These are phyloP conservation scores for Austroboletus novae-zelandiae DNA, from an alignment of 1,284 basidiomycete species.

Conservation along the genomic window DNA sequence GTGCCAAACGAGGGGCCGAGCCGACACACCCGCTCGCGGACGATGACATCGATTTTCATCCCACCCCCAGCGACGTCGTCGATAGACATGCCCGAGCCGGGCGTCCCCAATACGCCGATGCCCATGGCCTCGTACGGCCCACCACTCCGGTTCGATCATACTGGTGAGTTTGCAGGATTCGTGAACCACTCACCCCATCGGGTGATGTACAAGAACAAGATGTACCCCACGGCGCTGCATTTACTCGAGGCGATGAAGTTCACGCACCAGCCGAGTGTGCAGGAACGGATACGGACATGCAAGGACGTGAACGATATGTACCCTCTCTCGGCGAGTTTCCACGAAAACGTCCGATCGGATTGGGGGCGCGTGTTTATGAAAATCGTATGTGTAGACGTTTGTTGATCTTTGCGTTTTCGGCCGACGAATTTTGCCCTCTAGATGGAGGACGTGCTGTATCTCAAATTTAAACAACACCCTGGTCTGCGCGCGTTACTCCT, in stretches of 20 bases:
- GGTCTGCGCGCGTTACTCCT: conserved; percentile 46
- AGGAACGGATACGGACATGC: conserved; percentile 49
- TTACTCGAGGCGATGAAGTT: conserved; percentile 69
- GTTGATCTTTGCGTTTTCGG: background rate
- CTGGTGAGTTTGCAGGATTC: conserved; percentile 40
- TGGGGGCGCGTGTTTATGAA: conserved; percentile 51
- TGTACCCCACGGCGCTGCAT: conserved; percentile 64
- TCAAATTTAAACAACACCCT: conserved; percentile 63
- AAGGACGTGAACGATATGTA: conserved; percentile 48
- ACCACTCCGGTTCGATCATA: conserved; percentile 35
- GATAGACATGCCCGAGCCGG: conserved; percentile 1
- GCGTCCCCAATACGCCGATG: conserved; percentile 5
- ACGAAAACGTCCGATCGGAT: conserved; percentile 44
- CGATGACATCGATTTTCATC: conserved; percentile 24
- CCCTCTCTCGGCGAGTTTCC: conserved; percentile 41
- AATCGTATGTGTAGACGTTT: conserved; percentile 38
- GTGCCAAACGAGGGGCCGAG: conserved; percentile 12
- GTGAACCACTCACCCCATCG: conserved; percentile 57
- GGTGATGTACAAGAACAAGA: conserved; percentile 48
- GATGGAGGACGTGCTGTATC: conserved; percentile 59
- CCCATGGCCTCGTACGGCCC: conserved; percentile 21
- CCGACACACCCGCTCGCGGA: conserved; percentile 21
- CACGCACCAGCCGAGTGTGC: conserved; percentile 45
- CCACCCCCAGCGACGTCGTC: conserved; percentile 11
- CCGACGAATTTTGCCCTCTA: conserved; percentile 22